Conservation (phyloP, 441 rosid species). For the Jatropha multifida region DNA sequence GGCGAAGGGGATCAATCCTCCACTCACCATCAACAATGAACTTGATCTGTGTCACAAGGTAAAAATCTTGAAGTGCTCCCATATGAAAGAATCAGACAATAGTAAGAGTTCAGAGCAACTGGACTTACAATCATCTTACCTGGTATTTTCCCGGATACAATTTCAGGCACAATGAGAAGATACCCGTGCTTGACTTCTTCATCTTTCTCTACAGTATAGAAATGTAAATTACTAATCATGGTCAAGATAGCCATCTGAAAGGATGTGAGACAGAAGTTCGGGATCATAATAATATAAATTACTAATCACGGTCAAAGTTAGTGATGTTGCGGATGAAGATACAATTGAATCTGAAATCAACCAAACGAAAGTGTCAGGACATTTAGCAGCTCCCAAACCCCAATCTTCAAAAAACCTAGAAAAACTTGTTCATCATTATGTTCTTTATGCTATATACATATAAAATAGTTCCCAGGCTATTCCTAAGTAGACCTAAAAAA, state of each 20-base stretch:
- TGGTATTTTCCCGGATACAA: conserved; percentile 84
- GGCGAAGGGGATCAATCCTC: conserved; percentile 86
- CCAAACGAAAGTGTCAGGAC: background rate
- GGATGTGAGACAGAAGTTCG: background rate
- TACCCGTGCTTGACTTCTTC: conserved; percentile 63
- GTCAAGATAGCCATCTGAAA: background rate
- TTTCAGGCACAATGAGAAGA: conserved; percentile 61
- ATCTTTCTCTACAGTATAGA: conserved; percentile 63
- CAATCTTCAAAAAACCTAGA: background rate
- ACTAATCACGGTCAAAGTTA: background rate
- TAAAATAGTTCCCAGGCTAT: background rate
- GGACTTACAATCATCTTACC: conserved; percentile 40
- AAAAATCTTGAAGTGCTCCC: conserved; percentile 8
- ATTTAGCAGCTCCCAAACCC: background rate
- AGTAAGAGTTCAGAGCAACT: background rate
- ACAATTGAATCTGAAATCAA: background rate
- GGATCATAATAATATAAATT: background rate
- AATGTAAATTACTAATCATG: conserved; percentile 10
- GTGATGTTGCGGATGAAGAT: background rate
- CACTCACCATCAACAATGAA: conserved; percentile 90
- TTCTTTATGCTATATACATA: background rate
- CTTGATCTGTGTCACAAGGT: conserved; percentile 55
- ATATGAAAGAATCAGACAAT: background rate
- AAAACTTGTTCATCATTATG: background rate
- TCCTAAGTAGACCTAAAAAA: background rate